Conservation (phyloP, 768 basidiomycete species). For the Agaricus blazei region DNA sequence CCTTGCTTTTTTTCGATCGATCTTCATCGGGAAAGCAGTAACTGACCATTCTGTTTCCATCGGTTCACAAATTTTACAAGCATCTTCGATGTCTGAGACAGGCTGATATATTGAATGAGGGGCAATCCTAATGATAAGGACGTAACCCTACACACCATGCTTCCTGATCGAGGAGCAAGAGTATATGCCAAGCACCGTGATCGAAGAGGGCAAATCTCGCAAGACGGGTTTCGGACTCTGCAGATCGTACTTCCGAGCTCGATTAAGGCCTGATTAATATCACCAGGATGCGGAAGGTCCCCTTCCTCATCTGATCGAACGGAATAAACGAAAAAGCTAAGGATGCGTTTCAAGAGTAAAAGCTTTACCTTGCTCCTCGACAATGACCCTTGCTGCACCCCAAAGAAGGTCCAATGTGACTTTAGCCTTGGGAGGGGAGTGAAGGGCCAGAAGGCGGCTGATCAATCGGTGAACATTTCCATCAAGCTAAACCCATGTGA, state of each 20-base stretch:
- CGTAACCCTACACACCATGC: slow-evolving; percentile 5
- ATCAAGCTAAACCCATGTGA: slow-evolving; percentile 53
- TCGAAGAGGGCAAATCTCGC: slow-evolving; percentile 66
- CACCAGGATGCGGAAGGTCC: slow-evolving; percentile 46
- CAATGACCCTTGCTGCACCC: slow-evolving; percentile 68
- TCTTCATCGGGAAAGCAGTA: slow-evolving; percentile 84
- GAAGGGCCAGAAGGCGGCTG: slow-evolving; percentile 75
- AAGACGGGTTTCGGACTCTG: slow-evolving; percentile 77
- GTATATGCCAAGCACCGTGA: slow-evolving; percentile 64
- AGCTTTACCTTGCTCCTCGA: slow-evolving; percentile 33
- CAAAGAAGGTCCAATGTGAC: slow-evolving; percentile 77
- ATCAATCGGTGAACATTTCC: slow-evolving; percentile 88
- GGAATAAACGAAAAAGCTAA: neutral
- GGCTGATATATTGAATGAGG: neutral
- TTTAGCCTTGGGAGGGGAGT: slow-evolving; percentile 80
- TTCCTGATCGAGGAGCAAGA: slow-evolving; percentile 9
- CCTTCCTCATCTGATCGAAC: neutral
- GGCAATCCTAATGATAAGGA: neutral
- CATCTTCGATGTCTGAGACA: slow-evolving; percentile 66
- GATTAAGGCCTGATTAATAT: slow-evolving; percentile 90
- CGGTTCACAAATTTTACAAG: slow-evolving; percentile 65
- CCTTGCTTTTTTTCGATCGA: slow-evolving; percentile 73
- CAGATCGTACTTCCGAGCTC: slow-evolving; percentile 94
- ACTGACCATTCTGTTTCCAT: slow-evolving; percentile 39
- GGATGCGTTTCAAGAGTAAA: neutral